Base-by-base conservation (phyloP, 163 green algal species). In the Prototheca cutis region DNA sequence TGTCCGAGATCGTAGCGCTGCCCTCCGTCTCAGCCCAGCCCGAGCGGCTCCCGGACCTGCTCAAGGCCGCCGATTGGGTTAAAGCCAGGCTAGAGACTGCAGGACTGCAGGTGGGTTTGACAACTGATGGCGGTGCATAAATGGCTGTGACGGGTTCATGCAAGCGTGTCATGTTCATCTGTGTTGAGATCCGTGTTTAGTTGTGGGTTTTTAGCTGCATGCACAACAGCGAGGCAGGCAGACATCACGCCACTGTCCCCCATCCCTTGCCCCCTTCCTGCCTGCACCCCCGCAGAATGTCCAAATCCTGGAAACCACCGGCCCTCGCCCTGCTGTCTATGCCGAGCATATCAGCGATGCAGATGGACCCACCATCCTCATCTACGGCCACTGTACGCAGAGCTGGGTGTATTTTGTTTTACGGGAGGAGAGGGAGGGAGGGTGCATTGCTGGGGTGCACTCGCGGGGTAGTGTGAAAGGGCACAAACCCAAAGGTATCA, bases 361-460 rank as follows among this genome's bases (percentile, higher is more conserved):
- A 2, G 67, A 61, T 18, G 25, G 52, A n/a, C 75, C 67, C 15
- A 82, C 73, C 13, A 68, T 75, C 1, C 61, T 84, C 30, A 77
- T 84, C 39, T 84, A 84, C 39, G 77, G 67, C 3, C 71, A 75
- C 36, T 79, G 66, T 49, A n/a, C n/a, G n/a, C n/a, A n/a, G n/a
- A n/a, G n/a, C n/a, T n/a, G n/a, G n/a, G n/a, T n/a, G n/a, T n/a
- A n/a, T n/a, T n/a, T n/a, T n/a, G n/a, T n/a, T n/a, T n/a, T n/a
- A n/a, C n/a, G n/a, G n/a, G n/a, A n/a, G n/a, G n/a, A n/a, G n/a
- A n/a, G n/a, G n/a, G n/a, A n/a, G n/a, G n/a, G n/a, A n/a, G n/a
- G n/a, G n/a, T n/a, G n/a, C n/a, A n/a, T n/a, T n/a, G n/a, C n/a
- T n/a, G n/a, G n/a, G n/a, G n/a, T n/a, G n/a, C n/a, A n/a, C n/a